Percentiles rank a stretch among this genome's conserved stretches.
These are phyloP conservation scores for Apiospora malaysiana DNA, from an alignment of 2,329 filamentous ascomycete genomes.

Conservation along the genomic window DNA sequence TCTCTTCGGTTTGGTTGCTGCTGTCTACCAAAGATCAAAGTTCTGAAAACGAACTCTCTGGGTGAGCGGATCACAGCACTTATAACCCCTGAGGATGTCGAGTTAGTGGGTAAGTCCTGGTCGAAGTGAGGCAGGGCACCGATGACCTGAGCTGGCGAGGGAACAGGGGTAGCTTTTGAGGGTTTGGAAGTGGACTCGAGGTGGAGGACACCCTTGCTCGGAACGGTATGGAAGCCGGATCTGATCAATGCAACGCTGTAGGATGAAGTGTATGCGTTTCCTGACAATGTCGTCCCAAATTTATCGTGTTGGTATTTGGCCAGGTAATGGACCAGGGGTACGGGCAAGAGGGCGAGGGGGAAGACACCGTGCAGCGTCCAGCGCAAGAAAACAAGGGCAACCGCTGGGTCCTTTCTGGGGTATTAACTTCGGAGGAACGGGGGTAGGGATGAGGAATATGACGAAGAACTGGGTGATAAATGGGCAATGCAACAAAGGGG, in stretches of 20 bases:
- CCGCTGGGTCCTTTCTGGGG: slow-evolving; percentile 19
- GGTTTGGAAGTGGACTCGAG: slow-evolving; percentile 36
- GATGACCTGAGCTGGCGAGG: slow-evolving; percentile 30
- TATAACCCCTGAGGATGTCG: slow-evolving; percentile 37
- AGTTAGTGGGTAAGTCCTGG: slow-evolving; percentile 29
- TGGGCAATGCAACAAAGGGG: slow-evolving; percentile 20
- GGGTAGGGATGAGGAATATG: not conserved
- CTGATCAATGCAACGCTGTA: slow-evolving; percentile 44
- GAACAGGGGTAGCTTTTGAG: slow-evolving; percentile 34
- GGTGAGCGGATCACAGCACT: slow-evolving; percentile 36
- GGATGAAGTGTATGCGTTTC: slow-evolving; percentile 40
- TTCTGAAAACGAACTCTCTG: slow-evolving; percentile 25
- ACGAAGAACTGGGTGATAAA: not conserved
- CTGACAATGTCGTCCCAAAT: slow-evolving; percentile 34
- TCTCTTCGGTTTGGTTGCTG: slow-evolving; percentile 35
- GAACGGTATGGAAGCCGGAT: slow-evolving; percentile 41
- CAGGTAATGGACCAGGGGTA: slow-evolving; percentile 25
- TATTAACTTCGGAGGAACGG: slow-evolving; percentile 18
- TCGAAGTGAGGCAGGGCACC: slow-evolving; percentile 30
- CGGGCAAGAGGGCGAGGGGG: slow-evolving; percentile 15
- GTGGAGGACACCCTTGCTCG: slow-evolving; percentile 41
- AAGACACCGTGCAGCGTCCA: slow-evolving; percentile 30
- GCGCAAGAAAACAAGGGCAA: slow-evolving; percentile 25
- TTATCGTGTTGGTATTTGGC: slow-evolving; percentile 29
- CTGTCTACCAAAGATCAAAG: not conserved